These are phyloP conservation scores for Boletus sp. DNA, from an alignment of 768 basidiomycete species.

Conservation along the genomic window DNA sequence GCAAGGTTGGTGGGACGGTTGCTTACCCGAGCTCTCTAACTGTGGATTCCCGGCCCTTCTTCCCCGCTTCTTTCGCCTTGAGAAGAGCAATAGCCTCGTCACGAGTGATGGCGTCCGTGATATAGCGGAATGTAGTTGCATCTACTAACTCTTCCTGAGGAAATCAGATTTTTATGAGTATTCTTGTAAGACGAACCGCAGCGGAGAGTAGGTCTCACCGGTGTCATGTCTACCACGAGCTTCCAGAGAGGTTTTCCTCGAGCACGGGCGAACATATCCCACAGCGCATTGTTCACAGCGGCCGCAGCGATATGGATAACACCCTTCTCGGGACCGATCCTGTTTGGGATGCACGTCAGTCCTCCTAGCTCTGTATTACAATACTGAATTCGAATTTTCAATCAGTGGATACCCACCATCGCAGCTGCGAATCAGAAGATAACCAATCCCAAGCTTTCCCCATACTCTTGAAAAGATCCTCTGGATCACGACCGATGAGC, in stretches of 20 bases:
- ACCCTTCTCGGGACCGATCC: conserved; percentile 94
- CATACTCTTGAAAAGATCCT: conserved; percentile 85
- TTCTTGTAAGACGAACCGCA: not conserved
- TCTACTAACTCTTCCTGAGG: conserved; percentile 72
- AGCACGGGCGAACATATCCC: conserved; percentile 88
- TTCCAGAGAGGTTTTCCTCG: conserved; percentile 91
- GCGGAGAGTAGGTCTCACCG: conserved; percentile 38
- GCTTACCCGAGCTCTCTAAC: conserved; percentile 66
- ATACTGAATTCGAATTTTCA: not conserved
- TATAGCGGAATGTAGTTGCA: conserved; percentile 81
- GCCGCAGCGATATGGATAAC: conserved; percentile 89
- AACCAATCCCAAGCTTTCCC: conserved; percentile 87
- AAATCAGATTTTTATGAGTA: not conserved
- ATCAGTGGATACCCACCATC: conserved; percentile 54
- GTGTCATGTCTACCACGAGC: conserved; percentile 85
- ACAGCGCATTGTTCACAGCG: conserved; percentile 88
- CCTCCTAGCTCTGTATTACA: not conserved
- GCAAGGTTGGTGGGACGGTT: not conserved
- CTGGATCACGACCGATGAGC: conserved; percentile 79
- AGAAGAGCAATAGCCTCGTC: conserved; percentile 87
- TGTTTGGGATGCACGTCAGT: conserved; percentile 25
- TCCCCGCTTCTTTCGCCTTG: conserved; percentile 69
- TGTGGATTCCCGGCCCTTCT: conserved; percentile 72
- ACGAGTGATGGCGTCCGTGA: conserved; percentile 88
- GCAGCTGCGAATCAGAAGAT: conserved; percentile 82